Evolutionary conservation across 208 protist species (phyloP).

Genomic region (Acanthamoeba divionensis): DNA sequence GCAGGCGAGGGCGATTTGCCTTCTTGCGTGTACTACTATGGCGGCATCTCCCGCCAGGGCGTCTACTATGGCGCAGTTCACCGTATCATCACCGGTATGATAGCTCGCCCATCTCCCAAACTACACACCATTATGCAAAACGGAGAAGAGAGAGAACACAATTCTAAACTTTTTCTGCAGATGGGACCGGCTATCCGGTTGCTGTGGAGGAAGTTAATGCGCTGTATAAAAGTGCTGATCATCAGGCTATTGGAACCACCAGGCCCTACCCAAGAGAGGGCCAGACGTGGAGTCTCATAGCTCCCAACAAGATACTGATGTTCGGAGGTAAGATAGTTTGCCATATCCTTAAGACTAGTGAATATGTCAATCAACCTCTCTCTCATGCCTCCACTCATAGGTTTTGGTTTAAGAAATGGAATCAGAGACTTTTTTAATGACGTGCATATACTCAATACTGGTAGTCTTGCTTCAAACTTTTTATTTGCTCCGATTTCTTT

Average conservation of each 20-base stretch:
- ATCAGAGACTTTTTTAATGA: conserved; percentile 20
- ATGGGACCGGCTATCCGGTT: not conserved
- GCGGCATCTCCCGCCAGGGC: conserved; percentile 10
- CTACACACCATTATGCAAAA: too few relatives aligned
- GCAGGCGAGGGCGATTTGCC: too few relatives aligned
- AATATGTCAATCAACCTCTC: too few relatives aligned
- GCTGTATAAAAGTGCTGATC: not conserved
- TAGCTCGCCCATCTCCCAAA: too few relatives aligned
- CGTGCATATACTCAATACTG: not conserved
- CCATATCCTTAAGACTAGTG: too few relatives aligned
- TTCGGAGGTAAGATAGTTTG: too few relatives aligned
- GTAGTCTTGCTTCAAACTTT: too few relatives aligned
- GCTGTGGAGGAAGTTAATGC: not conserved
- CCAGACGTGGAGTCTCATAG: not conserved
- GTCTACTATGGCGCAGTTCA: conserved; percentile 15
- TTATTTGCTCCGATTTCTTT: too few relatives aligned
- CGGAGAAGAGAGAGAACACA: too few relatives aligned
- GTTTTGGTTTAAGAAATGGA: not conserved
- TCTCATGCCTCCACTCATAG: too few relatives aligned
- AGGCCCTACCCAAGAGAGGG: not conserved
- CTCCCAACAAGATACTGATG: not conserved
- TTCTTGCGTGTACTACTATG: conserved; percentile 22
- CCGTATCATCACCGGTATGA: not conserved
- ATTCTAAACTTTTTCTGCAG: too few relatives aligned
- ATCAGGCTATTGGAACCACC: not conserved